phyloP scores from a whole-genome alignment of 2,329 filamentous ascomycete species.

The Cladosporium sp. region DNA sequence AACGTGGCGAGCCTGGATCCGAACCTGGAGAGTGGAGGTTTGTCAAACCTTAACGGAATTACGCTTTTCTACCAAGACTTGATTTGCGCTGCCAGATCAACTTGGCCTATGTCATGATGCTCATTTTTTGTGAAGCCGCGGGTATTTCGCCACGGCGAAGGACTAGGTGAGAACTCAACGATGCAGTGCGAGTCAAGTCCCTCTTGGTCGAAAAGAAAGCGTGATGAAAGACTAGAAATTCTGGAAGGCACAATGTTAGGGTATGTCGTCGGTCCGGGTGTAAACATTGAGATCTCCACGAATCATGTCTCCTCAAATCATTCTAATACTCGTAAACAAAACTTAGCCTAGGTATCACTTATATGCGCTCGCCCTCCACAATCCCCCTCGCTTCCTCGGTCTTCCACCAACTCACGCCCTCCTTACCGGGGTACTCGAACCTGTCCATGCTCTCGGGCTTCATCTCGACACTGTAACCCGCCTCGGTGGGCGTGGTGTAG shows the following conservation, averaged over 20 bases:
- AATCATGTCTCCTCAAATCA: too few species aligned
- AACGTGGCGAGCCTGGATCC: not conserved
- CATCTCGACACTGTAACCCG: slow-evolving; percentile 94
- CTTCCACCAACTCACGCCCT: slow-evolving; percentile 81
- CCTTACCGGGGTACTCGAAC: slow-evolving; percentile 71
- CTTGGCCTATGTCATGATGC: not conserved
- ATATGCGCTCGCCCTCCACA: slow-evolving; percentile 50
- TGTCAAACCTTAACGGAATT: not conserved
- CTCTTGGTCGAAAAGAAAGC: too few species aligned
- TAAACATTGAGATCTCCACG: too few species aligned
- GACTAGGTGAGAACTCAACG: too few species aligned
- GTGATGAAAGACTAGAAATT: too few species aligned
- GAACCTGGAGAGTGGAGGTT: too few species aligned
- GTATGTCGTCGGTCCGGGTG: too few species aligned
- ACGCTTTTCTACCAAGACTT: not conserved
- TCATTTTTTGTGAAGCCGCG: too few species aligned
- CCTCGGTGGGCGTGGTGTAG: slow-evolving; percentile 77
- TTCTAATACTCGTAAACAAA: too few species aligned
- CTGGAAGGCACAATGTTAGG: too few species aligned
- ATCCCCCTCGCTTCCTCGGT: slow-evolving; percentile 74
- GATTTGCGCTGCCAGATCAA: not conserved
- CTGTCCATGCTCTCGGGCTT: slow-evolving; percentile 79
- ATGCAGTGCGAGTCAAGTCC: too few species aligned
- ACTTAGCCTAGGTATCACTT: not conserved
- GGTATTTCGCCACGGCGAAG: too few species aligned